Conservation (phyloP, 83 land plant genomes). For the Thuja plicata region DNA sequence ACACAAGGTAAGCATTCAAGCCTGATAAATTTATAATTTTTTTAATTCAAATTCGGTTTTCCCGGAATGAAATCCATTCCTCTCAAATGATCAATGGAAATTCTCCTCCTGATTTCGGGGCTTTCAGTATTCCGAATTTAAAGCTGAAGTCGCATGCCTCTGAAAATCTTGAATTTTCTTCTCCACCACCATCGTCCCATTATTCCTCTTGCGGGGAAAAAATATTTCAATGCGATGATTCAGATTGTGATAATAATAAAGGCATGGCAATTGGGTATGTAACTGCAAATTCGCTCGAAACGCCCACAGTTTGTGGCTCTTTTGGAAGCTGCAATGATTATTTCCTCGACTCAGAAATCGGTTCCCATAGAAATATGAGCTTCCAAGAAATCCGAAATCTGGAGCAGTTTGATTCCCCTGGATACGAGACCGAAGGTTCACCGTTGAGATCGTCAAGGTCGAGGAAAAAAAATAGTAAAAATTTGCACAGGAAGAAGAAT, state of each 20-base stretch:
- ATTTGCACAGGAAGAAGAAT: background rate
- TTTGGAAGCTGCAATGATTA: conserved; percentile 21
- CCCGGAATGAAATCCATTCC: background rate
- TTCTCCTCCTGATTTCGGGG: conserved; percentile 11
- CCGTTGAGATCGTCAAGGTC: background rate
- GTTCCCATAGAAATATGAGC: conserved; percentile 23
- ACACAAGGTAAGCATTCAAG: no score
- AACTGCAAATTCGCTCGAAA: conserved; percentile 60
- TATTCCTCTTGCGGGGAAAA: conserved; percentile 48
- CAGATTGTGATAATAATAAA: conserved; percentile 30
- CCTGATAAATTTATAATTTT: background rate
- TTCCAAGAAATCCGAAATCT: background rate
- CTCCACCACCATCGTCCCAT: conserved; percentile 17
- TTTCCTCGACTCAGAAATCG: conserved; percentile 26
- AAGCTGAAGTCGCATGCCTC: background rate
- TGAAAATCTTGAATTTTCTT: conserved; percentile 9
- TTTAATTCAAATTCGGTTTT: background rate
- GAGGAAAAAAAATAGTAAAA: background rate
- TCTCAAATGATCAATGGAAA: background rate
- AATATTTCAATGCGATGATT: conserved; percentile 22
- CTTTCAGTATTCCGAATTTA: background rate
- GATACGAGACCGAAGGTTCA: conserved; percentile 18
- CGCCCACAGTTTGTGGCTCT: conserved; percentile 44
- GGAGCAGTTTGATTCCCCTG: conserved; percentile 18
- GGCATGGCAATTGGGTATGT: conserved; percentile 30